phyloP scores from a whole-genome alignment of 345 rosid genomes.

The Heritiera fomes region DNA sequence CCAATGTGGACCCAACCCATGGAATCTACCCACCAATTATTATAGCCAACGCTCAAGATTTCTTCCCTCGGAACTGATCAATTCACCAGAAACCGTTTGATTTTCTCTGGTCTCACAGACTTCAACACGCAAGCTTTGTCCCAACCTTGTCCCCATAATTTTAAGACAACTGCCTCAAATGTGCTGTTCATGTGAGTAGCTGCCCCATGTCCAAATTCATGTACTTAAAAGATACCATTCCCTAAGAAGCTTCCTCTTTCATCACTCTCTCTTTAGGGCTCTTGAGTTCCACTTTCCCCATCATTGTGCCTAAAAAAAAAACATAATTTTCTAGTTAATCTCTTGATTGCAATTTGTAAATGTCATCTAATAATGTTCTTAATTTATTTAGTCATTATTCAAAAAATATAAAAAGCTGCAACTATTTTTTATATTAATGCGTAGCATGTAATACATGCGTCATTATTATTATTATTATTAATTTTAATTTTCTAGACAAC shows the following conservation, averaged over 20 bases:
- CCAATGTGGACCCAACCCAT: constrained; percentile 43
- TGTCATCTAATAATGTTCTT: too few relatives aligned
- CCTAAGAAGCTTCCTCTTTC: too few relatives aligned
- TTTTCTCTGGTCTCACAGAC: constrained; percentile 24
- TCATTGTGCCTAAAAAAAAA: too few relatives aligned
- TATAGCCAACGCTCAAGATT: constrained; percentile 31
- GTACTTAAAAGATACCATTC: neutral
- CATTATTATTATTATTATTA: neutral
- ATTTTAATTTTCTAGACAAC: neutral
- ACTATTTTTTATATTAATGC: neutral
- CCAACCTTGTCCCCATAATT: constrained; percentile 40
- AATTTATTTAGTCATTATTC: too few relatives aligned
- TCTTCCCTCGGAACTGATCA: neutral
- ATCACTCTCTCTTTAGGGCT: too few relatives aligned
- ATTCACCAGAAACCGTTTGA: constrained; percentile 26
- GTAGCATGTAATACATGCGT: constrained; percentile 28
- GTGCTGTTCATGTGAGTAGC: constrained; percentile 40
- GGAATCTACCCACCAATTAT: constrained; percentile 21
- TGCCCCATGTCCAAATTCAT: constrained; percentile 28
- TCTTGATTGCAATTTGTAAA: too few relatives aligned
- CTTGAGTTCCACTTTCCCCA: too few relatives aligned
- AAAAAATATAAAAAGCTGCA: too few relatives aligned
- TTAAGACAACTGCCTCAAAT: constrained; percentile 33
- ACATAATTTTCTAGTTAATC: too few relatives aligned
- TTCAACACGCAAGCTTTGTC: constrained; percentile 42